Evolutionary conservation across 805 yeast species (phyloP), one percentile per base, ranked within the genome.

Genomic region (Candida qinlingensis): DNA sequence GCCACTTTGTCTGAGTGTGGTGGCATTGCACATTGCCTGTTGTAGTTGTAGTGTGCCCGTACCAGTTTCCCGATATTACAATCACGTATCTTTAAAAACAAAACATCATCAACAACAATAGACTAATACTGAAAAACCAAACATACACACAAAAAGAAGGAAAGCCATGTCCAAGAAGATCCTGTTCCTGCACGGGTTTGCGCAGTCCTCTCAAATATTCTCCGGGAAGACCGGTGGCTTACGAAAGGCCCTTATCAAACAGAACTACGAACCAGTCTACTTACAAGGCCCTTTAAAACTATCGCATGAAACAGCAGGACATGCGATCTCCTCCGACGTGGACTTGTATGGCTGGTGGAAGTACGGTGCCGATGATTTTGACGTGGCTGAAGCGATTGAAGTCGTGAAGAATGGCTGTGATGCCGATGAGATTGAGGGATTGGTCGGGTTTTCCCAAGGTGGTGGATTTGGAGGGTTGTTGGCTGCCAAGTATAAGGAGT

Each of bases 371-470:
- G 61, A 62, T 2, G 63, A 65, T 6, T 66, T 59, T 37, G 56
- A 57, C 6, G 54, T 66, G 4, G 54, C 54, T 5, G 57, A 53
- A 11, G 73, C 81, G 3, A 60, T 84, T 3, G 68, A 59, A 13
- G 60, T 65, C 47, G 68, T 73, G 43, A 68, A 62, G 19, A 62
- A 73, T 27, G 80, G 77, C 48, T 63, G 85, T 25, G 42, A 38
- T 5, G 42, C 47, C 7, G 85, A 84, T 0, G 96, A 96, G 0
- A 81, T 88, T 53, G 85, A 81, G 7, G 99, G 97, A 2, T 63
- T 92, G 7, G 64, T 92, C 39, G 97, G 97, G 1, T 92, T 92
- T 60, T 84, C 95, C 28, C 98, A 94, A 67, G 99, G 99, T 44
- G 95, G 96, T 4, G 95, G 91, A 0, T 65, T 91, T 27, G 81